phyloP scores from a whole-genome alignment of 2,329 filamentous ascomycete genomes.

The Fusarium duplospermum region DNA sequence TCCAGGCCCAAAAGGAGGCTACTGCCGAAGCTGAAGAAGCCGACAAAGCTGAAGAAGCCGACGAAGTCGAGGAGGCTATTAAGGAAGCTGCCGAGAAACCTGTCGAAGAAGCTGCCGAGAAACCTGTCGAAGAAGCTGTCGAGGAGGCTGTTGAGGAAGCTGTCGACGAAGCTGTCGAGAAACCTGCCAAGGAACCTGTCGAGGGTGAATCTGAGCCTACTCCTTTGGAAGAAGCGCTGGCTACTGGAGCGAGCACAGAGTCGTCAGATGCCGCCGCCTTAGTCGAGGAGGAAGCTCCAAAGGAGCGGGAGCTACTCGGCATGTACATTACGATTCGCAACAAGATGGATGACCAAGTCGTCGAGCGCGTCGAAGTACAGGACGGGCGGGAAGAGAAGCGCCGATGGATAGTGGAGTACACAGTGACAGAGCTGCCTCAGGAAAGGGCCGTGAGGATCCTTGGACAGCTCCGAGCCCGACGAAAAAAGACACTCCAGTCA shows the following conservation, averaged over 20 bases:
- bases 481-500: conserved; percentile 58
- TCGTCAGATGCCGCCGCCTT: not conserved
- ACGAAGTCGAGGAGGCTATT: no score
- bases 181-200: not conserved
- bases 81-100: no score
- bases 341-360: conserved; percentile 73
- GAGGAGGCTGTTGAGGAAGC: not conserved
- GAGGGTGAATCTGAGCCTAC: not conserved
- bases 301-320: conserved; percentile 57
- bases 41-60: not conserved
- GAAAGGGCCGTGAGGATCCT: conserved; percentile 65
- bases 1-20: conserved; percentile 49
- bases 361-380: conserved; percentile 65
- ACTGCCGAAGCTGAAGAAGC: not conserved
- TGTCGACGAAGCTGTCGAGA: not conserved
- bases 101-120: no score
- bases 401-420: conserved; percentile 82
- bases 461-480: conserved; percentile 64
- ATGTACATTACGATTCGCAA: conserved; percentile 80
- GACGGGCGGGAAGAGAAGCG: not conserved
- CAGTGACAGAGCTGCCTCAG: conserved; percentile 70
- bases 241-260: not conserved
- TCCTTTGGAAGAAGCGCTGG: not conserved
- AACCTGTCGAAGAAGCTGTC: no score
- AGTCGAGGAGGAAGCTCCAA: not conserved